Conservation (phyloP, 2,329 filamentous ascomycete species). For the Alternaria alternata region DNA sequence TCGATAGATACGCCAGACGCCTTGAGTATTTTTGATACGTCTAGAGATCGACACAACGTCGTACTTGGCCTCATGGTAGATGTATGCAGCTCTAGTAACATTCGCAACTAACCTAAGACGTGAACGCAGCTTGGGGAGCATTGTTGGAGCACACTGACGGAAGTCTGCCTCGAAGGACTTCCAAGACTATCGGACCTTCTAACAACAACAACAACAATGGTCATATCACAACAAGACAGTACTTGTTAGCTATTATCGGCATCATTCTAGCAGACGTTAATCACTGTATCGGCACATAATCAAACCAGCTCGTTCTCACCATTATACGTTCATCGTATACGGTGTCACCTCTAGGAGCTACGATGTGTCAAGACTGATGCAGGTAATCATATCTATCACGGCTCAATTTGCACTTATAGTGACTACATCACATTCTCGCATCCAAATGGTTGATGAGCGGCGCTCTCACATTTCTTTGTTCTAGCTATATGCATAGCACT, state of each 20-base stretch:
- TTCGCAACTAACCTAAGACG: constrained; percentile 50
- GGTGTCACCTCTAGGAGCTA: constrained; percentile 53
- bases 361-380: constrained; percentile 40
- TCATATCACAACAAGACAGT: constrained; percentile 59
- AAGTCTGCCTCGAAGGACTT: constrained; percentile 61
- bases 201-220: constrained; percentile 56
- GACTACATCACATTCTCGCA: background rate
- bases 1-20: constrained; percentile 42
- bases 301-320: constrained; percentile 52
- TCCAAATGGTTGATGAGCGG: background rate
- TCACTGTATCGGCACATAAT: constrained; percentile 54
- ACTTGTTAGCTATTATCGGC: constrained; percentile 6
- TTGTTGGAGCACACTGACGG: constrained; percentile 59
- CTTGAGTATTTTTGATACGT: constrained; percentile 29
- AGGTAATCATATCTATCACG: constrained; percentile 57
- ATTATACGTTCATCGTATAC: constrained; percentile 51
- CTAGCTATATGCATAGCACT: background rate
- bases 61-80: constrained; percentile 47
- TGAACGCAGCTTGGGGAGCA: constrained; percentile 52
- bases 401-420: constrained; percentile 39
- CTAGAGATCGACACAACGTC: constrained; percentile 41
- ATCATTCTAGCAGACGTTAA: constrained; percentile 15
- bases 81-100: constrained; percentile 47
- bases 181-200: constrained; percentile 57
- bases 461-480: background rate